Percentiles rank a stretch among this genome's conserved stretches.
Evolutionary conservation across 345 rosid species (phyloP).

Genomic region (Eucalyptus urophylla): DNA sequence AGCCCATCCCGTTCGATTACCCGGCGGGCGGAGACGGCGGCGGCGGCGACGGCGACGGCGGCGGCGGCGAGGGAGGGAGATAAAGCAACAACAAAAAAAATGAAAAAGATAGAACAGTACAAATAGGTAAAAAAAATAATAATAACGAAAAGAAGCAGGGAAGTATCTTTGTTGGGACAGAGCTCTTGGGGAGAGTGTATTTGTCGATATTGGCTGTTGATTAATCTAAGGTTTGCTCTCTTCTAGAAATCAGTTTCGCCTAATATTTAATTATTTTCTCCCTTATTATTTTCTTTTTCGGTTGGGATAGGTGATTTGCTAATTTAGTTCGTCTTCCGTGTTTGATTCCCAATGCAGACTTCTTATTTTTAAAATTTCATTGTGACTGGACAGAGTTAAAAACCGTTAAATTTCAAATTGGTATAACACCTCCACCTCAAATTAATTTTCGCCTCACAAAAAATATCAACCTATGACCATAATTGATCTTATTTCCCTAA

Average conservation of each 20-base stretch:
- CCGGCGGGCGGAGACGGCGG: conserved; percentile 5
- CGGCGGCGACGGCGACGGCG: not conserved
- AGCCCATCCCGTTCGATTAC: conserved; percentile 62
- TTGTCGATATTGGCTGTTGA: not conserved
- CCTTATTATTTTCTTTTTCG: not conserved
- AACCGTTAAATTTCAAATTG: not conserved
- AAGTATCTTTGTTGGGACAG: not conserved
- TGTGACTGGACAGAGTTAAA: not conserved
- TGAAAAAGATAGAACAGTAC: not conserved
- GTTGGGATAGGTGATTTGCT: not conserved
- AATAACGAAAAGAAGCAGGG: not conserved
- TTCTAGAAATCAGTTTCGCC: not conserved
- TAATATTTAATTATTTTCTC: not conserved
- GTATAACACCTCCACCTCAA: not conserved
- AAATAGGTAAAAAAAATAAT: not conserved
- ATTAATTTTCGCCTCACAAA: not conserved
- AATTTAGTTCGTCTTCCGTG: not conserved
- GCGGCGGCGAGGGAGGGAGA: not conserved
- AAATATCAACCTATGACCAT: not conserved
- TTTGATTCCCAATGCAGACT: not conserved
- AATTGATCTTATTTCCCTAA: too few relatives aligned
- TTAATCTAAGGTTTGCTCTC: not conserved
- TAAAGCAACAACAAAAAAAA: not conserved
- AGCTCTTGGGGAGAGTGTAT: not conserved
- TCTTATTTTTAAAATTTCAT: not conserved